Conservation (phyloP, 495 filamentous ascomycete species). For the Tuber borchii region DNA sequence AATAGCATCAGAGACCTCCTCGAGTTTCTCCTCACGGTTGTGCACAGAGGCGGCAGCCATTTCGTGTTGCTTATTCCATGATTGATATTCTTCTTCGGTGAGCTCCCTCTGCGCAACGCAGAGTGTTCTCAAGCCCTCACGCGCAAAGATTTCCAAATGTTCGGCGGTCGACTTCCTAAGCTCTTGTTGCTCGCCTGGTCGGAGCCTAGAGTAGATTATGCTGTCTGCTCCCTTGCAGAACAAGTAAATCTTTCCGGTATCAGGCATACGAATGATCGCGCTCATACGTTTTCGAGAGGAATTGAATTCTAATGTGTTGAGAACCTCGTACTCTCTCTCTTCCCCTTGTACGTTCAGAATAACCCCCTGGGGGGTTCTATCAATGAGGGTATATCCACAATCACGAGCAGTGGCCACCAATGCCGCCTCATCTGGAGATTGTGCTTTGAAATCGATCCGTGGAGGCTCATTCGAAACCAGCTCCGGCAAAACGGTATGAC, state of each 20-base stretch:
- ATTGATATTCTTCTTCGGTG: slow-evolving; percentile 75
- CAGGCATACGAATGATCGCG: slow-evolving; percentile 91
- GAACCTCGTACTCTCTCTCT: slow-evolving; percentile 73
- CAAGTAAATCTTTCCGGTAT: slow-evolving; percentile 73
- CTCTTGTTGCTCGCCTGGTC: slow-evolving; percentile 74
- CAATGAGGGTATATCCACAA: slow-evolving; percentile 91
- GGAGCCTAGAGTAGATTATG: slow-evolving; percentile 90
- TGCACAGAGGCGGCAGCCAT: slow-evolving; percentile 75
- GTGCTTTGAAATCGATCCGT: slow-evolving; percentile 88
- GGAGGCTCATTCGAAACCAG: slow-evolving; percentile 80
- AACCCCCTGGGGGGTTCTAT: slow-evolving; percentile 68
- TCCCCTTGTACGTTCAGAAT: slow-evolving; percentile 79
- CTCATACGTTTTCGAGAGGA: slow-evolving; percentile 97
- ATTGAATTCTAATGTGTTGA: slow-evolving; percentile 97
- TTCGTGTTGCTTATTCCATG: slow-evolving; percentile 82
- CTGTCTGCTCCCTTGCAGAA: slow-evolving; percentile 98
- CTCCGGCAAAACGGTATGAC: slow-evolving; percentile 93
- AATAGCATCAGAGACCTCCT: slow-evolving; percentile 79
- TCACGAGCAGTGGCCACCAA: slow-evolving; percentile 90
- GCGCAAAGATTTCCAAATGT: slow-evolving; percentile 92
- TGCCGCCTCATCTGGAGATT: slow-evolving; percentile 95
- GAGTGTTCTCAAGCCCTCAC: slow-evolving; percentile 89
- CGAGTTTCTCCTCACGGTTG: slow-evolving; percentile 88
- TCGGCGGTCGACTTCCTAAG: slow-evolving; percentile 77
- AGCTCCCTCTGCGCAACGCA: slow-evolving; percentile 87